A percentile compares a stretch with the other conserved stretches of the same genome.
These are phyloP conservation scores for Trichoderma simmonsii DNA, from an alignment of 2,329 filamentous ascomycete species.

Conservation along the genomic window DNA sequence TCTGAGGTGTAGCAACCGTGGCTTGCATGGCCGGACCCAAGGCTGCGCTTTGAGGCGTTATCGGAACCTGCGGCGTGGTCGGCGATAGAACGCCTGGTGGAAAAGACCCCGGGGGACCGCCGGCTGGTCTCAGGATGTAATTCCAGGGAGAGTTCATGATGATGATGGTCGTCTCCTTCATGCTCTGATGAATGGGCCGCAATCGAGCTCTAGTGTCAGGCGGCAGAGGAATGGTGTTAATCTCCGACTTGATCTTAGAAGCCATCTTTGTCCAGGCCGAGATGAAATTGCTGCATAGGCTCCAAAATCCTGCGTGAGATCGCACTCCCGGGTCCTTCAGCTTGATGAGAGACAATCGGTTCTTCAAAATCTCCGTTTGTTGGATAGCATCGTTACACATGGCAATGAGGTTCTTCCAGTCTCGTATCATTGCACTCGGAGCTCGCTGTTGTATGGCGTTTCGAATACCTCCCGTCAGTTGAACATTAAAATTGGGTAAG, in stretches of 20 bases:
- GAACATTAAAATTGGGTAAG: constrained; percentile 65
- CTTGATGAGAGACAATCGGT: constrained; percentile 73
- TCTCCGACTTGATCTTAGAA: constrained; percentile 53
- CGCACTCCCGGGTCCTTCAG: constrained; percentile 78
- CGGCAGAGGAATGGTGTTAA: constrained; percentile 52
- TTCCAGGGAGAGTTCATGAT: constrained; percentile 63
- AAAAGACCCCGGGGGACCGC: not conserved
- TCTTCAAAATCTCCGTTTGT: constrained; percentile 69
- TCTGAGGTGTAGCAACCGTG: constrained; percentile 71
- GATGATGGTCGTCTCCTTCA: constrained; percentile 74
- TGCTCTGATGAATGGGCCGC: constrained; percentile 74
- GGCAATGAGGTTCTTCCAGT: constrained; percentile 68
- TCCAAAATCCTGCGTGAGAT: constrained; percentile 60
- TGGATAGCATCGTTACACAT: constrained; percentile 69
- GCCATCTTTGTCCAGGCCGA: constrained; percentile 67
- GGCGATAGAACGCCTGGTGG: constrained; percentile 19
- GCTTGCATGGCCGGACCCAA: constrained; percentile 87
- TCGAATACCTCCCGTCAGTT: constrained; percentile 63
- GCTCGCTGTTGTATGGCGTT: constrained; percentile 59
- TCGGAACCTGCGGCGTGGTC: constrained; percentile 49
- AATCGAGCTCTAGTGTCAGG: constrained; percentile 70
- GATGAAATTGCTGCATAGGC: constrained; percentile 72
- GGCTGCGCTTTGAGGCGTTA: constrained; percentile 85
- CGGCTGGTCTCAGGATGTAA: constrained; percentile 36
- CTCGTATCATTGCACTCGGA: constrained; percentile 57